Percentiles rank a stretch among this genome's conserved stretches.
Conservation (phyloP, 768 basidiomycete species). For the Mycena latifolia region DNA sequence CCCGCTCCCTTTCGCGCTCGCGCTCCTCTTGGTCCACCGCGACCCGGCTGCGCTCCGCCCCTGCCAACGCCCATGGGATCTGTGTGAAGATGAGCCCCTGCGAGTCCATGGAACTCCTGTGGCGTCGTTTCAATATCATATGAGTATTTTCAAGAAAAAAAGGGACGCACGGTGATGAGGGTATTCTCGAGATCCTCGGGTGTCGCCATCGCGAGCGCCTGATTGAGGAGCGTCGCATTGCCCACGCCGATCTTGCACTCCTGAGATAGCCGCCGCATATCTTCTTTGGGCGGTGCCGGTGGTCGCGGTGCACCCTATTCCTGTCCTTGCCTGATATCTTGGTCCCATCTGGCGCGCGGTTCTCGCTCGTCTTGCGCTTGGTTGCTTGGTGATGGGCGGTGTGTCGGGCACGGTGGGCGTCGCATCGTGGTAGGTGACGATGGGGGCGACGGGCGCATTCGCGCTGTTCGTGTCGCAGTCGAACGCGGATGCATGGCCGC, state of each 20-base stretch:
- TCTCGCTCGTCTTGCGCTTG: slow-evolving; percentile 49
- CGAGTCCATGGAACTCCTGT: slow-evolving; percentile 87
- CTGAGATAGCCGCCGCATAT: slow-evolving; percentile 84
- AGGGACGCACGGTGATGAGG: slow-evolving; percentile 71
- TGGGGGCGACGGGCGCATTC: slow-evolving; percentile 46
- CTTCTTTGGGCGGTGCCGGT: slow-evolving; percentile 69
- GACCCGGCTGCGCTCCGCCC: slow-evolving; percentile 67
- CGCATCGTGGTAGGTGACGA: slow-evolving; percentile 48
- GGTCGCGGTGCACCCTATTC: slow-evolving; percentile 29
- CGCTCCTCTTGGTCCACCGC: slow-evolving; percentile 47
- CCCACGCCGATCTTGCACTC: slow-evolving; percentile 88
- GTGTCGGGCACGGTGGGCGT: slow-evolving; percentile 43
- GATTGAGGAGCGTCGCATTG: slow-evolving; percentile 81
- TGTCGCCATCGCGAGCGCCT: slow-evolving; percentile 76
- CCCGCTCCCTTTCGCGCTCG: slow-evolving; percentile 48
- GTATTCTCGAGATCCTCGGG: slow-evolving; percentile 78
- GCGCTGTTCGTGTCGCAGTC: slow-evolving; percentile 29
- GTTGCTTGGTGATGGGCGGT: slow-evolving; percentile 38
- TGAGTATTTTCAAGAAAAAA: slow-evolving; percentile 1
- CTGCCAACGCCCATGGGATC: slow-evolving; percentile 91
- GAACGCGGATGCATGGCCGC: slow-evolving; percentile 13
- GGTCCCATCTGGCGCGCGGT: slow-evolving; percentile 7
- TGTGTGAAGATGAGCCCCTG: slow-evolving; percentile 90
- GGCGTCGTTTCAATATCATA: background rate
- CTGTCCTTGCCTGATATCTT: slow-evolving; percentile 11